Evolutionary conservation across 352 stramenopile species (phyloP), one percentile per base, ranked within the genome.

Genomic region (Globisporangium paddicum): DNA sequence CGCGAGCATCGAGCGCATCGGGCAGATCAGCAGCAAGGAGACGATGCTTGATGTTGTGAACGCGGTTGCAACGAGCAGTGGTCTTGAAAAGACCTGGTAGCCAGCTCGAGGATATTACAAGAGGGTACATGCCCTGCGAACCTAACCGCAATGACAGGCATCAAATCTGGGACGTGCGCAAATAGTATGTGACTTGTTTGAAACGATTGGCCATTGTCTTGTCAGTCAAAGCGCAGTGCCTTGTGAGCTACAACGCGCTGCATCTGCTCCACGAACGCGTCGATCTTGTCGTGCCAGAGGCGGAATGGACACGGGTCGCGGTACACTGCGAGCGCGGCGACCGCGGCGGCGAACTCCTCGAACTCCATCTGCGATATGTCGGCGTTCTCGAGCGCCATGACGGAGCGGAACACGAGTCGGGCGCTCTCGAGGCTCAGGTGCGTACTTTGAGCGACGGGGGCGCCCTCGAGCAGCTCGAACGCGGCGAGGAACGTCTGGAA

Each of bases 321-420:
- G 23, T 78, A 58, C 23, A 68, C 65, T 6, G 79, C 75, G 14
- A 89, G 71, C 21, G 77, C 77, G 1, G 75, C 69, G 11, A 83
- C 53, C 5, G 75, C 75, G 3, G 69, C 60, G 2, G 73, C 47
- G 37, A 89, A 89, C 45, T 89, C 79, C 47, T 84, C 73, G 38
- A 87, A 86, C 48, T 89, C 79, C 30, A 89, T 74, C 52, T 74
- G 71, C 2, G 66, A 54, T 4, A 64, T 63, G 61, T 86, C 79
- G 44, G 71, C 68, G 46, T 82, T 83, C 23, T 86, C 75, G 10
- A 83, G 62, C 11, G 67, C 45, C 75, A 89, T 83, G 16, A 77
- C 73, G 0, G 67, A 66, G 6, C 55, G 62, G 50, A 89, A 89
- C 0, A 89, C 38, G 3, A 69, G 63, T 5, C 66, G 63, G 1